A percentile compares a stretch with the other conserved stretches of the same genome.
Conservation (phyloP, 2,329 filamentous ascomycete species). For the Pseudogymnoascus destructans region DNA sequence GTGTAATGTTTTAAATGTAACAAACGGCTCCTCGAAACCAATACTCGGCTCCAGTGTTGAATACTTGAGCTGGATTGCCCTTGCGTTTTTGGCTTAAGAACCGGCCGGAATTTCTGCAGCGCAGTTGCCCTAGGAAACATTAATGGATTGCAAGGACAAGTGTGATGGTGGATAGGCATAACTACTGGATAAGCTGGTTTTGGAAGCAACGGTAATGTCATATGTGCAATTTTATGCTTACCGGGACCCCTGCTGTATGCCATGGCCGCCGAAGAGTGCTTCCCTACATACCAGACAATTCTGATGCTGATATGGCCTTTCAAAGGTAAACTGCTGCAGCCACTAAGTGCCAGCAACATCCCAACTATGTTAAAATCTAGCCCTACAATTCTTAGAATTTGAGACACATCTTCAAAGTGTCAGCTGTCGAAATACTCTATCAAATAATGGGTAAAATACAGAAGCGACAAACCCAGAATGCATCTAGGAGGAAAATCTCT, state of each 20-base stretch:
- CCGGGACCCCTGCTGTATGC: neutral
- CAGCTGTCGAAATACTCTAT: neutral
- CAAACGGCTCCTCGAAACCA: neutral
- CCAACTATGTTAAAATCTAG: neutral
- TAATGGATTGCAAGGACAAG: no score
- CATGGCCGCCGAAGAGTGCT: neutral
- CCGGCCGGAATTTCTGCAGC: neutral
- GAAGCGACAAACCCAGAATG: constrained; percentile 10
- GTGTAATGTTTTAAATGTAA: neutral
- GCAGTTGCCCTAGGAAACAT: no score
- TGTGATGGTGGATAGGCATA: neutral
- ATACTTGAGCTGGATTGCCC: neutral
- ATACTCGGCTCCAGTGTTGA: neutral
- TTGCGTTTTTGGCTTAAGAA: neutral
- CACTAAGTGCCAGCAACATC: neutral
- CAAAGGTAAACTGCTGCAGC: neutral
- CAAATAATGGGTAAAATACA: neutral
- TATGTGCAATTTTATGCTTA: neutral
- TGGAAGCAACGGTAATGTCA: neutral
- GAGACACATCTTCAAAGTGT: neutral
- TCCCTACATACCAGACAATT: neutral
- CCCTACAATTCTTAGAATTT: neutral
- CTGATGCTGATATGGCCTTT: neutral
- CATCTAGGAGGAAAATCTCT: no score
- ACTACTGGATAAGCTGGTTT: neutral